Conservation (phyloP, 1,284 basidiomycete species). For the Paramarasmius palmivorus region DNA sequence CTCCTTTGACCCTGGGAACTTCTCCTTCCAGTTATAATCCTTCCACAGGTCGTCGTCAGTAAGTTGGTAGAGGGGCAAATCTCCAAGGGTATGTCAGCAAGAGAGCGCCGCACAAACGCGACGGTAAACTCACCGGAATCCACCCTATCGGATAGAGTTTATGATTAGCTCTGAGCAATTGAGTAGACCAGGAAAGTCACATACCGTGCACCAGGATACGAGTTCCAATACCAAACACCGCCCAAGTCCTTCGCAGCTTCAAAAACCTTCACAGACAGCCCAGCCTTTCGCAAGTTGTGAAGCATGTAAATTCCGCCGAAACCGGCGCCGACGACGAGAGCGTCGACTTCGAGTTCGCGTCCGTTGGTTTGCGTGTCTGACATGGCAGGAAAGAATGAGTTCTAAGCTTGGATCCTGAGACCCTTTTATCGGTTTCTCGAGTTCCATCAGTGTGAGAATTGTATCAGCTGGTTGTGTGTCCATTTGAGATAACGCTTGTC, state of each 20-base stretch:
- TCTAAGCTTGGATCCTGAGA: neutral
- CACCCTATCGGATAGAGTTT: neutral
- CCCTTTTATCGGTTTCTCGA: neutral
- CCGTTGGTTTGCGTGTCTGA: neutral
- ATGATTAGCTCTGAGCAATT: no score
- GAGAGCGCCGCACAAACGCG: neutral
- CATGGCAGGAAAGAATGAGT: neutral
- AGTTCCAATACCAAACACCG: conserved; percentile 27
- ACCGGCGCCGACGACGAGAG: conserved; percentile 8
- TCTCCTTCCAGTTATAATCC: conserved; percentile 11
- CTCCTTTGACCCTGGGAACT: conserved; percentile 13
- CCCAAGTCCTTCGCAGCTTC: conserved; percentile 22
- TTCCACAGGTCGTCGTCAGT: conserved; percentile 10
- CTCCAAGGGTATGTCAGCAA: neutral
- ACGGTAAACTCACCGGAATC: neutral
- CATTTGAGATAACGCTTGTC: no score
- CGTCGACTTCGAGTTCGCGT: neutral
- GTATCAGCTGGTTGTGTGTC: no score
- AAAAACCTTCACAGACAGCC: conserved; percentile 23
- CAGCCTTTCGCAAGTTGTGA: conserved; percentile 19
- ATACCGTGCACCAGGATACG: conserved; percentile 21
- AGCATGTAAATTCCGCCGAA: conserved; percentile 23
- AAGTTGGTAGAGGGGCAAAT: conserved; percentile 15
- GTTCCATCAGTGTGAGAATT: neutral
- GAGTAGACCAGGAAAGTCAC: no score